Base-by-base conservation (phyloP, 2,329 filamentous ascomycete species). In the Rutstroemia sp. region DNA sequence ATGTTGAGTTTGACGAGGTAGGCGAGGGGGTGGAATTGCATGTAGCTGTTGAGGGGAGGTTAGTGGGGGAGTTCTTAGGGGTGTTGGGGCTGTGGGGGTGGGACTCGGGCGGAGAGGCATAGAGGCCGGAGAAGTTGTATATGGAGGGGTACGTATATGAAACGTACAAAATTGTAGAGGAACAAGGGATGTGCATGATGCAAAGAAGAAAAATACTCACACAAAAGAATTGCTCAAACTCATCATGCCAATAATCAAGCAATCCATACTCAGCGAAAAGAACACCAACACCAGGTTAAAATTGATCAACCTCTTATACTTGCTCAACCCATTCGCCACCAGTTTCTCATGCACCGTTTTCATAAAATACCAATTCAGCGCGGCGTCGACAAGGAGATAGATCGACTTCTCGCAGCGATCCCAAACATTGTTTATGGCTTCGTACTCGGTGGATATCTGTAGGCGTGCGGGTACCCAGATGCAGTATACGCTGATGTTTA, bases 391-490 rank as follows among this genome's bases (percentile, higher is more conserved):
- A 1, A 78, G 49, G 2, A 79, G 65, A 58, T 80, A 79, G 3
- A 81, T 68, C 1, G 75, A 70, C 59, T 82, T 82, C 14, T 78
- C 77, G 25, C 73, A 68, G 23, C 77, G 74, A 51, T 82, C 78
- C 78, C 78, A 82, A 23, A 77, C 67, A 0, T 72, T 65, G 59
- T 81, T 81, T 55, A 80, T 69, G 0, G 61, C 54, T 5, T 78
- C 71, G 45, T 73, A 80, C 0, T 62, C 65, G 1, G 70, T 49
- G 36, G 68, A 73, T 2, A 70, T 67, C 1, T 76, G 73, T 2
- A 78, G 72, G 1, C 77, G 74, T 0, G 76, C 68, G 0, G 79
- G 79, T 16, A 82, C 78, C 72, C 76, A 82, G 45, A 81, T 79
- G 50, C 68, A 71, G 57, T 78, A 80, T 12, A 81, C 79, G 0